phyloP scores from a whole-genome alignment of 2,329 filamentous ascomycete species.

The Canariomyces notabilis region DNA sequence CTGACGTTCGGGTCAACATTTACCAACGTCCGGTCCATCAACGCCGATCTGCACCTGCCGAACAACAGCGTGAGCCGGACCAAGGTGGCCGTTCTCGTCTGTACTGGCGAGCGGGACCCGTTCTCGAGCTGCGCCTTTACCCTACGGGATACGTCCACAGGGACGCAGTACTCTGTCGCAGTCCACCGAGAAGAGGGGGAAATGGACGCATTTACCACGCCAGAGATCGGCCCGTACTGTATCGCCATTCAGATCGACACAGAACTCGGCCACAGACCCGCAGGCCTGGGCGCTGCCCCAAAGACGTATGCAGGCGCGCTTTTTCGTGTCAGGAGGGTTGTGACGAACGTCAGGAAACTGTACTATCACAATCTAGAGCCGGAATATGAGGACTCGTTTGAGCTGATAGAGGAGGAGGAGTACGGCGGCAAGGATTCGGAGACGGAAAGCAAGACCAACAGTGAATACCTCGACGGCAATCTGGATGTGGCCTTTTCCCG shows the following conservation, averaged over 20 bases:
- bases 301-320: constrained; percentile 16
- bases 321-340: constrained; percentile 18
- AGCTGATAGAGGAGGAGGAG: constrained; percentile 16
- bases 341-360: constrained; percentile 17
- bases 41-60: constrained; percentile 17
- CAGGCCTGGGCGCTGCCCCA: constrained; percentile 5
- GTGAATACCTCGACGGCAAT: constrained; percentile 11
- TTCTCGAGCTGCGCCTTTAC: constrained; percentile 17
- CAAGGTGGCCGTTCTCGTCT: constrained; percentile 19
- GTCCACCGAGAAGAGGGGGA: constrained; percentile 15
- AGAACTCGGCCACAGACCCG: constrained; percentile 7
- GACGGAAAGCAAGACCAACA: constrained; percentile 10
- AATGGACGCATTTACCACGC: constrained; percentile 18
- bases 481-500: constrained; percentile 9
- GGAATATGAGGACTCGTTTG: constrained; percentile 19
- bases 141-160: constrained; percentile 10
- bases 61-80: constrained; percentile 21
- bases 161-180: constrained; percentile 14
- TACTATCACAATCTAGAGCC: constrained; percentile 18
- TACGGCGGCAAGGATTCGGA: constrained; percentile 4
- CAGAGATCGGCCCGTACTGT: constrained; percentile 19
- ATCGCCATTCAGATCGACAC: constrained; percentile 18
- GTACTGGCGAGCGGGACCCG: constrained; percentile 16
- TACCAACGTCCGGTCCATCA: constrained; percentile 17
- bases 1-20: constrained; percentile 16